A percentile compares a stretch with the other conserved stretches of the same genome.
These are phyloP conservation scores for Globisporangium paddicum DNA, from an alignment of 352 stramenopile genomes.

Conservation along the genomic window DNA sequence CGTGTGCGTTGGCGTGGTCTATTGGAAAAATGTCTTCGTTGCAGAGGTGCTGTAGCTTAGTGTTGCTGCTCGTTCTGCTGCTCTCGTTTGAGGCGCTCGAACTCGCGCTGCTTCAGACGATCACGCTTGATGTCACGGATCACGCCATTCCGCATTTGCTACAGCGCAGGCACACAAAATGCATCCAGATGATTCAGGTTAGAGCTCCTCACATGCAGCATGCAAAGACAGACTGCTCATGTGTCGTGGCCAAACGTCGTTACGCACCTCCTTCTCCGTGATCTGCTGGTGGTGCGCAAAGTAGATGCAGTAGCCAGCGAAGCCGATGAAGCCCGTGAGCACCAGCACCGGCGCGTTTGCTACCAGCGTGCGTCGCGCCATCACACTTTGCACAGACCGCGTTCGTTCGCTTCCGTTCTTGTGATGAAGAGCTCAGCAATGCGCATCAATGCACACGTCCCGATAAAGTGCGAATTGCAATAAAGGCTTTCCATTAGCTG, in stretches of 20 bases:
- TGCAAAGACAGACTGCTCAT: neutral
- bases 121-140: constrained; percentile 81
- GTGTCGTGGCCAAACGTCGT: neutral
- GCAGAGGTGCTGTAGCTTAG: neutral
- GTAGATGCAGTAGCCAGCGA: constrained; percentile 56
- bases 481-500: neutral
- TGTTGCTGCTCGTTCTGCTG: constrained; percentile 17
- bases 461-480: constrained; percentile 8
- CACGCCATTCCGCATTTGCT: constrained; percentile 70
- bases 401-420: neutral
- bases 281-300: constrained; percentile 79
- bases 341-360: constrained; percentile 49
- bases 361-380: constrained; percentile 13
- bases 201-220: neutral
- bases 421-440: neutral
- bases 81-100: constrained; percentile 32
- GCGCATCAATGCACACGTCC: neutral
- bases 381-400: neutral
- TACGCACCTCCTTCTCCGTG: constrained; percentile 60
- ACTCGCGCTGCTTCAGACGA: constrained; percentile 43
- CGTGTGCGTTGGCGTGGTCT: too few species aligned
- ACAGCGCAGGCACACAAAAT: neutral
- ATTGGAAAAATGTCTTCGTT: neutral
- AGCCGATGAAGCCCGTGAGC: constrained; percentile 34
- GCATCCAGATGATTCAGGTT: neutral